Evolutionary conservation across 2,329 filamentous ascomycete species (phyloP).

Genomic region (Calonectria pauciramosa): DNA sequence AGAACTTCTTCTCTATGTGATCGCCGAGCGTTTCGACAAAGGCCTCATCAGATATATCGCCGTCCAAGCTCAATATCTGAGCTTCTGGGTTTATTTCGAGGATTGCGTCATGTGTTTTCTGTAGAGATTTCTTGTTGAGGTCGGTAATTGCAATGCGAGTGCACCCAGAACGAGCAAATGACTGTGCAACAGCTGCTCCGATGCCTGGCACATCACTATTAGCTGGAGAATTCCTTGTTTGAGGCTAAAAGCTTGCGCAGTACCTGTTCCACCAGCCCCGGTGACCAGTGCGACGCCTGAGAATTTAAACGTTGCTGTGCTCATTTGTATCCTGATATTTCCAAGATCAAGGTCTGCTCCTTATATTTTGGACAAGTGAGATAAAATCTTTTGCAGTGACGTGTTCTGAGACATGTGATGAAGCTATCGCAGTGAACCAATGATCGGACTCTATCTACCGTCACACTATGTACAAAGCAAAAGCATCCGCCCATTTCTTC

Average conservation of each 20-base stretch:
- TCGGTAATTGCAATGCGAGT: neutral
- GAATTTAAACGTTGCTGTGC: neutral
- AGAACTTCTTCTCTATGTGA: neutral
- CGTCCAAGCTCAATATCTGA: neutral
- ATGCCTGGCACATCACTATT: neutral
- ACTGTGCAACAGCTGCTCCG: neutral
- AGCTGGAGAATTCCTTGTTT: neutral
- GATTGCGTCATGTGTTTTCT: neutral
- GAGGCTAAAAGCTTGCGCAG: neutral
- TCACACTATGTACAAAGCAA: neutral
- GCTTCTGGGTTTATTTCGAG: neutral
- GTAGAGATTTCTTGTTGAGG: neutral
- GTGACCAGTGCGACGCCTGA: neutral
- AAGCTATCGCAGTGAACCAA: neutral
- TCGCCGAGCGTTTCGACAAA: neutral
- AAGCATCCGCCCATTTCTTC: neutral
- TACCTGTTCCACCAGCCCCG: neutral
- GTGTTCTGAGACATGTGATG: neutral
- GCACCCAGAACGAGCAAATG: neutral
- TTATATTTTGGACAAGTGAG: neutral
- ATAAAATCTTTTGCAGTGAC: neutral
- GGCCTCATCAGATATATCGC: neutral
- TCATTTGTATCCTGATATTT: neutral
- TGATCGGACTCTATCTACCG: neutral
- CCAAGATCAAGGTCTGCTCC: neutral